phyloP scores from a whole-genome alignment of 192 early-diverging fungal genomes.

The Backusella morwellensis region DNA sequence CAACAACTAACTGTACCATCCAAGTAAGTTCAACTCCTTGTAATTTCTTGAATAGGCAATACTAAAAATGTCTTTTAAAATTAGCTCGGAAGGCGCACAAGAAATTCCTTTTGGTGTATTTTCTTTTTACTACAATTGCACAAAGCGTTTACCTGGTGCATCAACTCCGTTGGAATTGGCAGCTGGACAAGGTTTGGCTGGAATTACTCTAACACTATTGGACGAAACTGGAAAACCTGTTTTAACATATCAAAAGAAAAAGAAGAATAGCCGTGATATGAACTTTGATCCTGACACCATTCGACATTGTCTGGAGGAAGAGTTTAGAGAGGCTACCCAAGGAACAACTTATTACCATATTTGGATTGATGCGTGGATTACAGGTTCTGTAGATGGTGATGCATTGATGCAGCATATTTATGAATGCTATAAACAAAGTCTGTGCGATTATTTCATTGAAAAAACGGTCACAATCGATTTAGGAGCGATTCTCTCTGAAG shows the following conservation, averaged over 20 bases:
- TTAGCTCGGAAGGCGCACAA: not conserved
- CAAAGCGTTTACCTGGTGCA: constrained; percentile 18
- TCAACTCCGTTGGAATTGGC: constrained; percentile 39
- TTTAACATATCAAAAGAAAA: constrained; percentile 23
- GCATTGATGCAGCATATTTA: constrained; percentile 43
- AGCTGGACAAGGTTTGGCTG: constrained; percentile 52
- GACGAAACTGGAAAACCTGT: constrained; percentile 39
- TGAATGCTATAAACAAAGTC: constrained; percentile 49
- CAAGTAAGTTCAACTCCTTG: not conserved
- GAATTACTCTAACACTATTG: constrained; percentile 49
- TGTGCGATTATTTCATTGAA: constrained; percentile 55
- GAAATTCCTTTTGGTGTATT: constrained; percentile 34
- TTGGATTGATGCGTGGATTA: constrained; percentile 48
- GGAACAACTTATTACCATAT: constrained; percentile 29
- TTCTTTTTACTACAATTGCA: constrained; percentile 51
- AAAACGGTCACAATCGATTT: constrained; percentile 14
- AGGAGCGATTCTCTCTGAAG: not conserved
- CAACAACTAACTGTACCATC: not conserved
- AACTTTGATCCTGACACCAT: constrained; percentile 18
- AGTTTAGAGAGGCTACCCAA: constrained; percentile 18
- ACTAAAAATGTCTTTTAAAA: not conserved
- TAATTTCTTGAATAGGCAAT: not conserved
- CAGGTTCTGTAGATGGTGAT: constrained; percentile 39
- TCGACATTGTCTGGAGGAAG: constrained; percentile 18
- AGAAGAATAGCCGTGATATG: not conserved